These are phyloP conservation scores for Volvox reticuliferus DNA, from an alignment of 139 green algal species.

Conservation along the genomic window DNA sequence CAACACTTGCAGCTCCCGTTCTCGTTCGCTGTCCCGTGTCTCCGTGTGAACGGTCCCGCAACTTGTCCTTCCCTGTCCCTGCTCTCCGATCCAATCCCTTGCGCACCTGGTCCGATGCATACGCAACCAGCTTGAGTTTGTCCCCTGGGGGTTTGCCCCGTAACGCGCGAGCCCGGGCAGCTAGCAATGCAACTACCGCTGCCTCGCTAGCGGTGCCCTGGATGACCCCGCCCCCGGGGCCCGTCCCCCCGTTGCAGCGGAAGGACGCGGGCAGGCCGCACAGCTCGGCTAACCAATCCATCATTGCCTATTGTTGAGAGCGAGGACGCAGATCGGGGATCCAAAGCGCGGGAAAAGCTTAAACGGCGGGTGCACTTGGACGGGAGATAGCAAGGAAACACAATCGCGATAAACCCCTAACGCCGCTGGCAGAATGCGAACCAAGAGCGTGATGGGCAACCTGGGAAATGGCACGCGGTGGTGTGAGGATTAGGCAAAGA, in stretches of 20 bases:
- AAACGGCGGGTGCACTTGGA: no score
- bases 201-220: constrained; percentile 76
- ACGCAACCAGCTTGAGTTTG: constrained; percentile 60
- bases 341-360: neutral
- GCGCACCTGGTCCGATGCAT: constrained; percentile 65
- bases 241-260: constrained; percentile 47
- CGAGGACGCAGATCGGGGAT: neutral
- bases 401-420: no score
- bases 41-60: no score
- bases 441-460: no score
- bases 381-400: no score
- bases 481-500: no score
- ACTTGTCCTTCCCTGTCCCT: neutral
- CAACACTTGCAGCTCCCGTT: no score
- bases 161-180: constrained; percentile 60
- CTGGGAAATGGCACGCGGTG: no score
- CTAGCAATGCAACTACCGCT: constrained; percentile 83
- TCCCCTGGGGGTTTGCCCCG: constrained; percentile 43
- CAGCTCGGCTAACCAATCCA: constrained; percentile 89
- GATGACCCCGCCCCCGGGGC: constrained; percentile 2
- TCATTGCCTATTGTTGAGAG: constrained; percentile 64
- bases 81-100: neutral
- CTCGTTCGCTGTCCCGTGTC: no score
- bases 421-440: no score
- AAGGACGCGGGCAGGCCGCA: constrained; percentile 80